Evolutionary conservation across 805 yeast species (phyloP).

Genomic region (Nakazawaea anatomiae): DNA sequence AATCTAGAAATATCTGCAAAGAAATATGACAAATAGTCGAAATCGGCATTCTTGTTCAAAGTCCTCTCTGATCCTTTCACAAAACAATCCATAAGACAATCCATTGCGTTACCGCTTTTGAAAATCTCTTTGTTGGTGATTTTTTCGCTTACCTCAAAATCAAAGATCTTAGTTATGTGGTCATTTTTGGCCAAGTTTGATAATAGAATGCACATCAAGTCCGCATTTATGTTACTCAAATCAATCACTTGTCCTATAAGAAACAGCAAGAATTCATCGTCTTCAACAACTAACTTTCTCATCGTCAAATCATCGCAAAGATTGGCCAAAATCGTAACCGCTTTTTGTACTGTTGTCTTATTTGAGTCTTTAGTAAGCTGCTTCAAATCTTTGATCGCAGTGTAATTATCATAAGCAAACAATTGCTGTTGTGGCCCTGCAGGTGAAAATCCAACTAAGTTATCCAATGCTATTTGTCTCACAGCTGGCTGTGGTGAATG

Average conservation of each 20-base stretch:
- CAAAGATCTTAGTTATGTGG: conserved; percentile 47
- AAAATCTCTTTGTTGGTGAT: conserved; percentile 39
- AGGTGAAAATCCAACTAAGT: conserved; percentile 74
- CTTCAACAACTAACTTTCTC: conserved; percentile 61
- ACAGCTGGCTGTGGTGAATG: conserved; percentile 79
- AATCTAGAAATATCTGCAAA: conserved; percentile 88
- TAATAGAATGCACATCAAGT: conserved; percentile 75
- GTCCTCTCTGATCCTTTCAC: conserved; percentile 76
- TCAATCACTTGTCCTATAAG: conserved; percentile 46
- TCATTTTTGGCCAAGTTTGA: conserved; percentile 83
- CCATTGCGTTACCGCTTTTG: conserved; percentile 55
- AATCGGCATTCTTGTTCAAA: conserved; percentile 67
- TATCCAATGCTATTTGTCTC: conserved; percentile 77
- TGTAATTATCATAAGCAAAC: conserved; percentile 64
- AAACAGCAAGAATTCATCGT: conserved; percentile 46
- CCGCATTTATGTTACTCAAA: conserved; percentile 61
- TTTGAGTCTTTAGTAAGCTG: conserved; percentile 48
- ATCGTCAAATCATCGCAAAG: conserved; percentile 66
- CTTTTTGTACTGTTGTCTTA: conserved; percentile 50
- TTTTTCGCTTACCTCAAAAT: conserved; percentile 25
- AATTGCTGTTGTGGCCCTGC: conserved; percentile 60
- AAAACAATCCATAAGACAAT: conserved; percentile 82
- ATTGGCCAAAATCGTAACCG: conserved; percentile 78
- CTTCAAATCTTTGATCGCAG: conserved; percentile 70
- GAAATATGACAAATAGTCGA: conserved; percentile 78